These are phyloP conservation scores for Endocalyx cinctus DNA, from an alignment of 2,329 filamentous ascomycete genomes.

Conservation along the genomic window DNA sequence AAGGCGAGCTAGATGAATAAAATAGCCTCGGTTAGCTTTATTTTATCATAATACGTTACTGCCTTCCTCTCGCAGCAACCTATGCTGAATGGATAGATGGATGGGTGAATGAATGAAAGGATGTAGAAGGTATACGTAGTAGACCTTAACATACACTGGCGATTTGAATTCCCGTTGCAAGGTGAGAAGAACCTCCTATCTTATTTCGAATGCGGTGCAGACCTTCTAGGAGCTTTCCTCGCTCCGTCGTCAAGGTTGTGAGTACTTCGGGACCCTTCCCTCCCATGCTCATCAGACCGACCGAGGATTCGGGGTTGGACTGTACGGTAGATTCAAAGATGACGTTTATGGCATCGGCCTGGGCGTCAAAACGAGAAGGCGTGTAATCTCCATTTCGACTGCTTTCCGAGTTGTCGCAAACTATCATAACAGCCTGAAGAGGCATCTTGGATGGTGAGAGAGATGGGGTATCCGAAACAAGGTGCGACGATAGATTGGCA, in stretches of 20 bases:
- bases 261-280: slow-evolving; percentile 96
- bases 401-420: slow-evolving; percentile 99
- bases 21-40: slow-evolving; percentile 15
- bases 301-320: slow-evolving; percentile 92
- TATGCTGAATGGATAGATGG: too few species aligned
- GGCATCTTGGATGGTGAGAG: slow-evolving; percentile 67
- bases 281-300: slow-evolving; percentile 98
- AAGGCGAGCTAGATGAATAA: slow-evolving; percentile 67
- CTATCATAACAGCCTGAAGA: slow-evolving; percentile 98
- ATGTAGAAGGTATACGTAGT: too few species aligned
- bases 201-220: slow-evolving; percentile 85
- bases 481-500: too few species aligned
- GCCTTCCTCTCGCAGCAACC: too few species aligned
- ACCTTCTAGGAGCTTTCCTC: slow-evolving; percentile 90
- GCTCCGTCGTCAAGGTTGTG: slow-evolving; percentile 92
- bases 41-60: too few species aligned
- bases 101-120: too few species aligned
- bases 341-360: slow-evolving; percentile 90
- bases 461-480: too few species aligned
- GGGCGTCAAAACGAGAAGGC: slow-evolving; percentile 92
- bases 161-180: slow-evolving; percentile 92
- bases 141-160: slow-evolving; percentile 84
- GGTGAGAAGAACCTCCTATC: slow-evolving; percentile 82
- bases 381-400: slow-evolving; percentile 92
- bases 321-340: slow-evolving; percentile 95